Evolutionary conservation across 2,329 filamentous ascomycete species (phyloP).

Genomic region (Colletotrichum camelliae): DNA sequence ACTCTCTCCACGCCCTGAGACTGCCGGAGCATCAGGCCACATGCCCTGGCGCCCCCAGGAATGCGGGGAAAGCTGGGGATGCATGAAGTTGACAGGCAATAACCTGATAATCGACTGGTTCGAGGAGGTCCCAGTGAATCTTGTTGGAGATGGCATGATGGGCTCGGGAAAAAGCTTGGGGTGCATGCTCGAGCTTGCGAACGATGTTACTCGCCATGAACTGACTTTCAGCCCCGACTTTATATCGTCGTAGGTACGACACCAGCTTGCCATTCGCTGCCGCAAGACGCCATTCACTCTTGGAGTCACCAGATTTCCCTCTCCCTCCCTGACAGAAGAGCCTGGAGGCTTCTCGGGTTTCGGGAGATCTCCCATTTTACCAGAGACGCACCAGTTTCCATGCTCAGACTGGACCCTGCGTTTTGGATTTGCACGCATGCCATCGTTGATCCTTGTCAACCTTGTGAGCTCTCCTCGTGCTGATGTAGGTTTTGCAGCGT

Average conservation of each 20-base stretch:
- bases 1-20: constrained; percentile 14
- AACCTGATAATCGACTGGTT: not conserved
- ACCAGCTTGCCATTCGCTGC: not conserved
- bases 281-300: not conserved
- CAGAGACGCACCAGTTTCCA: not conserved
- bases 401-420: constrained; percentile 10
- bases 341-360: not conserved
- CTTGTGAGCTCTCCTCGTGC: not conserved
- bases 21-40: constrained; percentile 13
- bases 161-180: not conserved
- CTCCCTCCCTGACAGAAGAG: too few species aligned
- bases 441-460: not conserved
- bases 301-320: not conserved
- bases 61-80: constrained; percentile 15
- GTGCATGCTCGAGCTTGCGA: not conserved
- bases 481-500: not conserved
- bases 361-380: not conserved
- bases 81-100: not conserved
- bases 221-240: not conserved
- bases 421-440: not conserved
- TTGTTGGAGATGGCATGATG: not conserved
- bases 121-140: not conserved
- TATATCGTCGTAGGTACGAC: not conserved
- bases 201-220: not conserved
- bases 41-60: not conserved